Percentiles rank a stretch among this genome's conserved stretches.
Evolutionary conservation across 345 rosid genomes (phyloP).

Genomic region (Gossypium thurberi): DNA sequence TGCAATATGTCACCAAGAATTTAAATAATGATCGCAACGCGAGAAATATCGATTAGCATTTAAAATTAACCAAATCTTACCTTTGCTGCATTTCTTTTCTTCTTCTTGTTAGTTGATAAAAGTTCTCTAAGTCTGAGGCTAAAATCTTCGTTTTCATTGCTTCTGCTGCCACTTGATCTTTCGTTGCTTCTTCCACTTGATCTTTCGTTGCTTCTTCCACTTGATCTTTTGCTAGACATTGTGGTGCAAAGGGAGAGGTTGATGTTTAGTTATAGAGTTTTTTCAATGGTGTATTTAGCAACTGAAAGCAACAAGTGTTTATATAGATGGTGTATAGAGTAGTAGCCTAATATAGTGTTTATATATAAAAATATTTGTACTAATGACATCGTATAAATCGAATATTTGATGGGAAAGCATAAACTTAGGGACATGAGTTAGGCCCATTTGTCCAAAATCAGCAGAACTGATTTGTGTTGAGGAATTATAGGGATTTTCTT

Average conservation of each 20-base stretch:
- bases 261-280: background rate
- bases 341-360: background rate
- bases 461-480: background rate
- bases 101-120: slow-evolving; percentile 5
- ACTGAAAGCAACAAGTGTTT: background rate
- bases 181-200: background rate
- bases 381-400: background rate
- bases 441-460: slow-evolving; percentile 7
- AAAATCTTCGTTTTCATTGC: background rate
- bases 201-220: background rate
- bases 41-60: no score
- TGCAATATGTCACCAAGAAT: background rate
- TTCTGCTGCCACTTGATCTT: background rate
- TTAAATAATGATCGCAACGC: background rate
- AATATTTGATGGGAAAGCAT: background rate
- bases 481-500: background rate
- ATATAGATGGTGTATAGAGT: slow-evolving; percentile 1
- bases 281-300: background rate
- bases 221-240: slow-evolving; percentile 14
- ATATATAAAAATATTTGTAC: no score
- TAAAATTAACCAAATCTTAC: background rate
- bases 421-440: background rate
- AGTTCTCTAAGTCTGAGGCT: slow-evolving; percentile 3
- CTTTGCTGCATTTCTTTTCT: slow-evolving; percentile 7
- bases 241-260: background rate